phyloP scores from a whole-genome alignment of 176 grass and related monocot species.

The Hyparrhenia diplandra region DNA sequence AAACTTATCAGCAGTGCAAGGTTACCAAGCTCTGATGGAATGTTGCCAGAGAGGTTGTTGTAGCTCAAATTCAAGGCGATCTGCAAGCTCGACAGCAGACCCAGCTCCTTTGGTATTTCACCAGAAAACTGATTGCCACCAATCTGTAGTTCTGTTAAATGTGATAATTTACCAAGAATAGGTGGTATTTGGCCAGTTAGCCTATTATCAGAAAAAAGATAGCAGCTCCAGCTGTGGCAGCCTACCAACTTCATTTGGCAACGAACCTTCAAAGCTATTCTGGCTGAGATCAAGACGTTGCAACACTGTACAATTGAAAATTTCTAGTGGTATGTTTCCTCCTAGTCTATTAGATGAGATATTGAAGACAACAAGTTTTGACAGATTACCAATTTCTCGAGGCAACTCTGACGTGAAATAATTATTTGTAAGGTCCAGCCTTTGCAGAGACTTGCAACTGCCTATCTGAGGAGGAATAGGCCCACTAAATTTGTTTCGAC shows the following conservation, averaged over 20 bases:
- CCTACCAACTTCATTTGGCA: conserved; percentile 73
- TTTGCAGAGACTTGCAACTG: conserved; percentile 73
- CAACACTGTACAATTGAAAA: conserved; percentile 85
- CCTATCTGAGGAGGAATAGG: conserved; percentile 81
- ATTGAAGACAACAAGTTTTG: conserved; percentile 87
- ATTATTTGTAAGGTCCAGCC: conserved; percentile 81
- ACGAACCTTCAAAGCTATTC: conserved; percentile 68
- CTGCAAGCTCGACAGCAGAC: conserved; percentile 81
- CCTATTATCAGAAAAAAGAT: conserved; percentile 75
- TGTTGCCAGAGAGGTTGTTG: conserved; percentile 67
- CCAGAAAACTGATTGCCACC: conserved; percentile 83
- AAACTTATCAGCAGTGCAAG: conserved; percentile 79
- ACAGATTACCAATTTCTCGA: conserved; percentile 69
- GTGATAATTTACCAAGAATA: conserved; percentile 79
- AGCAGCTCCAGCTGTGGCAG: conserved; percentile 83
- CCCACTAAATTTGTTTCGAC: conserved; percentile 79
- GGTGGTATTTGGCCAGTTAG: conserved; percentile 71
- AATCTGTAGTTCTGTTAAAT: conserved; percentile 90
- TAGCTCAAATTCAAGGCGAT: conserved; percentile 97
- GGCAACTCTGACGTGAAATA: conserved; percentile 89
- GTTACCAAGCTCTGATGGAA: conserved; percentile 90
- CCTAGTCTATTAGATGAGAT: conserved; percentile 82
- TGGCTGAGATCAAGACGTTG: conserved; percentile 96
- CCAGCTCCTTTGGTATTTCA: conserved; percentile 83
- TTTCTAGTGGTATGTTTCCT: conserved; percentile 76